phyloP scores from a whole-genome alignment of 2,329 filamentous ascomycete species.

The Trichoderma semiorbis region DNA sequence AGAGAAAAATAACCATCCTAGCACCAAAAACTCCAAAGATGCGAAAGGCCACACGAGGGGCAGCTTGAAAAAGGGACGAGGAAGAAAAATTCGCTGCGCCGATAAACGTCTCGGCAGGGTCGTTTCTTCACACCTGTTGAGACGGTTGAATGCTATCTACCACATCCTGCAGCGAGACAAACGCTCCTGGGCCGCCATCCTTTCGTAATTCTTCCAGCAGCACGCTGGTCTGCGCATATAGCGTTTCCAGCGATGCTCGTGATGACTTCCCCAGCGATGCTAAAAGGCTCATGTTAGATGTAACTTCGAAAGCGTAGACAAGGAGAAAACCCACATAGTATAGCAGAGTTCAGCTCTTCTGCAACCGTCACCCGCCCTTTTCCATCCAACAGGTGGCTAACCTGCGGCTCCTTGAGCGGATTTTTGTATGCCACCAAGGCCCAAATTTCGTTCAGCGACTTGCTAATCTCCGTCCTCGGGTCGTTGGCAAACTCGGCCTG shows the following conservation, averaged over 20 bases:
- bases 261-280: constrained; percentile 89
- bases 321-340: constrained; percentile 65
- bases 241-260: constrained; percentile 75
- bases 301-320: neutral
- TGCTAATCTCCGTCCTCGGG: constrained; percentile 64
- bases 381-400: constrained; percentile 74
- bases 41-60: neutral
- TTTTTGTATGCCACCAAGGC: constrained; percentile 84
- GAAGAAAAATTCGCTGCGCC: neutral
- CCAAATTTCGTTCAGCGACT: constrained; percentile 79
- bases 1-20: neutral
- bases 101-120: neutral
- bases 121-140: constrained; percentile 24
- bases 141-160: constrained; percentile 45
- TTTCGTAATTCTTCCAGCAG: constrained; percentile 78
- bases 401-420: constrained; percentile 67
- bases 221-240: constrained; percentile 83
- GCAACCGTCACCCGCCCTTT: constrained; percentile 74
- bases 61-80: neutral
- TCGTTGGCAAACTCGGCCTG: constrained; percentile 74
- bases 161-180: constrained; percentile 62
- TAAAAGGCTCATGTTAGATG: constrained; percentile 37
- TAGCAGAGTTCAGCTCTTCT: constrained; percentile 91
- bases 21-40: neutral
- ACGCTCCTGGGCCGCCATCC: constrained; percentile 76